Evolutionary conservation across 495 filamentous ascomycete genomes (phyloP).

Genomic region (Annulohypoxylon maeteangense): DNA sequence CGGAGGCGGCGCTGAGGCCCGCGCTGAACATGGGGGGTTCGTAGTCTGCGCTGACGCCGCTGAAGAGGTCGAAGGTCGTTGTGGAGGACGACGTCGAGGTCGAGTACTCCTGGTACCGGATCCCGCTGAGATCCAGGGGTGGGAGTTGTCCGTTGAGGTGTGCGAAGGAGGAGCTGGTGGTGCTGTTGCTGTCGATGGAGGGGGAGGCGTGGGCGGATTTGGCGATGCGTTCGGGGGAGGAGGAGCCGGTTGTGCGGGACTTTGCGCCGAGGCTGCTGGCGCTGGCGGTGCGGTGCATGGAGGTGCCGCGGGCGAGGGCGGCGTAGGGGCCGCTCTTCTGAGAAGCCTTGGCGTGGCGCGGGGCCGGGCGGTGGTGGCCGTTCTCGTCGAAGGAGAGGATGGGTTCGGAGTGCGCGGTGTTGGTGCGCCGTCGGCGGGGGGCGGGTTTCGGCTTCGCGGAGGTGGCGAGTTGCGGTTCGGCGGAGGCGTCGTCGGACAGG

Average conservation of each 20-base stretch:
- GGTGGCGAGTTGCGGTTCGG: slow-evolving; percentile 46
- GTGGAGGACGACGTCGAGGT: slow-evolving; percentile 46
- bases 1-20: slow-evolving; percentile 68
- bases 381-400: slow-evolving; percentile 87
- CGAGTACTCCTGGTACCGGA: slow-evolving; percentile 66
- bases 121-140: slow-evolving; percentile 69
- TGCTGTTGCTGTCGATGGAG: slow-evolving; percentile 63
- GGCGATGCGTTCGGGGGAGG: slow-evolving; percentile 64
- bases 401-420: slow-evolving; percentile 84
- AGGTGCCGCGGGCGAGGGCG: slow-evolving; percentile 67
- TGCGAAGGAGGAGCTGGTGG: slow-evolving; percentile 64
- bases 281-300: slow-evolving; percentile 66
- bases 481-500: slow-evolving; percentile 60
- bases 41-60: slow-evolving; percentile 63
- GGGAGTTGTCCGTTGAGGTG: slow-evolving; percentile 71
- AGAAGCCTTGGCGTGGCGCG: slow-evolving; percentile 87
- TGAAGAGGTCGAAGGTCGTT: slow-evolving; percentile 59
- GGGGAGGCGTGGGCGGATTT: slow-evolving; percentile 81
- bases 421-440: slow-evolving; percentile 74
- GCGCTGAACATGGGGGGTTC: slow-evolving; percentile 75
- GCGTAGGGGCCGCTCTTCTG: slow-evolving; percentile 89
- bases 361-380: slow-evolving; percentile 91
- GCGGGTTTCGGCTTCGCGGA: slow-evolving; percentile 57
- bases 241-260: slow-evolving; percentile 53
- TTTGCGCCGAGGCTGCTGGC: slow-evolving; percentile 66